Evolutionary conservation across 2,329 filamentous ascomycete species (phyloP).

Genomic region (Talaromyces verruculosus): DNA sequence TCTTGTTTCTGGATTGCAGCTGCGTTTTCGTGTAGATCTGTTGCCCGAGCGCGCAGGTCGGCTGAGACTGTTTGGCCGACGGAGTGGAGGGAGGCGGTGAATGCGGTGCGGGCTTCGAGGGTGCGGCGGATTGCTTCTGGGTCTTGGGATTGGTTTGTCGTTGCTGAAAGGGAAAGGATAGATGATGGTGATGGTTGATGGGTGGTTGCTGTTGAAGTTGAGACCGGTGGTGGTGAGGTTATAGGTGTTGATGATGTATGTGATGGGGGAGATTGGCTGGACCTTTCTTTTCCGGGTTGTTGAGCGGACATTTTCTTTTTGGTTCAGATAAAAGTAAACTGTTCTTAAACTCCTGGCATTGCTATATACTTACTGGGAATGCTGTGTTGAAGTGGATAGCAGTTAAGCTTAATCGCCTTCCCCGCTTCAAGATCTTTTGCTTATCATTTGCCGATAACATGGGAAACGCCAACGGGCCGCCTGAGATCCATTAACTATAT

Average conservation of each 20-base stretch:
- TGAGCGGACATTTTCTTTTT: slow-evolving; percentile 1
- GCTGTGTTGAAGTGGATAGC: background rate
- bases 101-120: slow-evolving; percentile 45
- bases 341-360: no score
- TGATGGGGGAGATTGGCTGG: background rate
- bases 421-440: background rate
- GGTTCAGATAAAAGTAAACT: no score
- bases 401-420: background rate
- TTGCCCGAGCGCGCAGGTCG: slow-evolving; percentile 55
- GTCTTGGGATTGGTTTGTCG: slow-evolving; percentile 3
- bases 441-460: slow-evolving; percentile 6
- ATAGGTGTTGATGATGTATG: slow-evolving; percentile 2
- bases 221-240: slow-evolving; percentile 10
- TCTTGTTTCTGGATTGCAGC: slow-evolving; percentile 57
- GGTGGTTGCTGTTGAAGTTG: slow-evolving; percentile 4
- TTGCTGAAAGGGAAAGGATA: slow-evolving; percentile 26
- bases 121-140: slow-evolving; percentile 30
- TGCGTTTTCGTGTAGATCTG: slow-evolving; percentile 58
- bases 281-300: slow-evolving; percentile 3
- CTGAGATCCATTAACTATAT: background rate
- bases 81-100: slow-evolving; percentile 45
- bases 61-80: slow-evolving; percentile 52
- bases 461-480: background rate
- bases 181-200: slow-evolving; percentile 12
- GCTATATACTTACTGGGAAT: background rate